Evolutionary conservation across 805 yeast species (phyloP).

Genomic region (Cyberlindnera xylosilytica): DNA sequence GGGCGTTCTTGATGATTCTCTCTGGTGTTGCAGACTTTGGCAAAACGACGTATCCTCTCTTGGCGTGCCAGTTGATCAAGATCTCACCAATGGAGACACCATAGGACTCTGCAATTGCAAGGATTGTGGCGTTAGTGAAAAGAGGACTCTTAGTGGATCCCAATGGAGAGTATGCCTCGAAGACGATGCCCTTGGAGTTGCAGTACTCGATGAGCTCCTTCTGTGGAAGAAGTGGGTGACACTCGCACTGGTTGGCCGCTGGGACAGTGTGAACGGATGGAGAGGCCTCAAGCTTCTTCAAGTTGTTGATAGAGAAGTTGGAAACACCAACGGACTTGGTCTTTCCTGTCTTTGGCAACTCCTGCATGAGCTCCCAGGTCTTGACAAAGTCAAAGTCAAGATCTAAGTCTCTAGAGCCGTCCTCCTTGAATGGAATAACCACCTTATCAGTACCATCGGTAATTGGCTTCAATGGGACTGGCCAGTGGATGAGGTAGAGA

Average conservation of each 20-base stretch:
- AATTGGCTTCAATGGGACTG: conserved; percentile 38
- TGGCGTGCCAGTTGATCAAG: conserved; percentile 57
- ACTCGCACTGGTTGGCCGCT: conserved; percentile 25
- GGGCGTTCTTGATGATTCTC: conserved; percentile 39
- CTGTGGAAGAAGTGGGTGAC: conserved; percentile 22
- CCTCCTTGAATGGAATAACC: conserved; percentile 10
- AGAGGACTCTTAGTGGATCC: conserved; percentile 20
- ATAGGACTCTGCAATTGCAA: conserved; percentile 41
- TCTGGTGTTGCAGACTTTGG: conserved; percentile 46
- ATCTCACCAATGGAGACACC: conserved; percentile 44
- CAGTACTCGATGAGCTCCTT: conserved; percentile 12
- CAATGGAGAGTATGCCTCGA: conserved; percentile 22
- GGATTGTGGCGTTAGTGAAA: conserved; percentile 36
- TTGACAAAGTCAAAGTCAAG: conserved; percentile 55
- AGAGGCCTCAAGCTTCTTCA: conserved; percentile 14
- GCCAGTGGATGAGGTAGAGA: conserved; percentile 82
- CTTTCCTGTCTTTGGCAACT: conserved; percentile 15
- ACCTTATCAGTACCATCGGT: conserved; percentile 2
- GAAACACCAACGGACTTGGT: conserved; percentile 24
- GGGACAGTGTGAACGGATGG: conserved; percentile 13
- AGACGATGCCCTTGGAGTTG: conserved; percentile 15
- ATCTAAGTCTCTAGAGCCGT: conserved; percentile 43
- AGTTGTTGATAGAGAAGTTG: conserved; percentile 22
- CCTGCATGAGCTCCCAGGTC: conserved; percentile 13
- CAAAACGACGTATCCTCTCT: conserved; percentile 52